Base-by-base conservation (phyloP, 2,329 filamentous ascomycete genomes). In the Colletotrichum somersetense region DNA sequence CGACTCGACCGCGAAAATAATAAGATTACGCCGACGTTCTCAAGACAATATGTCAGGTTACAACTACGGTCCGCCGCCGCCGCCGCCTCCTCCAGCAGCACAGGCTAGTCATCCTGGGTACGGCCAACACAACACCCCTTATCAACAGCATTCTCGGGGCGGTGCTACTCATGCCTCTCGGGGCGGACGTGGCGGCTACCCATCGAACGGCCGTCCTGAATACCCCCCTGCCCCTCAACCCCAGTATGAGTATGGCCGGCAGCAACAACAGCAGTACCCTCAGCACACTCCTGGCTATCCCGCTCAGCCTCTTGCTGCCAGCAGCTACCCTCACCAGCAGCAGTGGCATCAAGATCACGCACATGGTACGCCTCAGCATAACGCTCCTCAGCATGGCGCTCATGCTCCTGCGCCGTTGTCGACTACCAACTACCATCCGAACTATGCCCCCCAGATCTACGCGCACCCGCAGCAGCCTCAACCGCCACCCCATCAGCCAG, bases 361-460 rank as follows among this genome's bases (percentile, higher is more conserved):
- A 7, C 81, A 77, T 55, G 74, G 74, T 40, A 78, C 81, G 67
- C 69, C 78, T 10, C 79, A 81, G 42, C 82, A 82, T 64, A 46
- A 48, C 1, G 81, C 83, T 73, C 78, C 80, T n/a, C 81, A 85
- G 33, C 62, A 64, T 35, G 56, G 53, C 30, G 78, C 83, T 44
- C 87, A 88, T 76, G 80, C 82, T 55, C 83, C 84, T 52, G 78
- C 83, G 66, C 85, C 87, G 38, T 80, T 90, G 44, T 84, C 87
- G 62, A 80, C 86, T 42, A 82, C 85, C 72, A 88, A 87, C 76
- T 90, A 90, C 76, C 88, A 89, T 74, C 87, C 87, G 44, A 89
- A 88, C 78, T 91, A 89, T 77, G 85, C 88, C 50, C 85, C 86
- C 52, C 89, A 90, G 75, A 79, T 83, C 11, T 91, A 89, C 71